Percentiles rank a stretch among this genome's conserved stretches.
Evolutionary conservation across 495 filamentous ascomycete genomes (phyloP).

Genomic region (Penicillium verhagenii): DNA sequence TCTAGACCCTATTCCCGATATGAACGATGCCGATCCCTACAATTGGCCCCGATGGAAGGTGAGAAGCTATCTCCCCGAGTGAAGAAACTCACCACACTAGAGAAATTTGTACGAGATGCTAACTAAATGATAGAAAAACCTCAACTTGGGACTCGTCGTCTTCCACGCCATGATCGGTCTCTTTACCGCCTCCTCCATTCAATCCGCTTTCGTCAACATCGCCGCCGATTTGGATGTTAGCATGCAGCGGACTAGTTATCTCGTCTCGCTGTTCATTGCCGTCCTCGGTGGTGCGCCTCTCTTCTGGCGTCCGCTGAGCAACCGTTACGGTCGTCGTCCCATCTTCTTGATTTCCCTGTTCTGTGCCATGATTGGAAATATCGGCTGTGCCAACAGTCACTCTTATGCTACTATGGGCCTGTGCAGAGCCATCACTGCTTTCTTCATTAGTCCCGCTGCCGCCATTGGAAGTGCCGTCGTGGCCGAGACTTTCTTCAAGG

Average conservation of each 20-base stretch:
- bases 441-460: slow-evolving; percentile 51
- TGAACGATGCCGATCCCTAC: slow-evolving; percentile 48
- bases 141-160: slow-evolving; percentile 52
- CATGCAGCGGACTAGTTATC: slow-evolving; percentile 49
- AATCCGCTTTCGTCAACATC: slow-evolving; percentile 51
- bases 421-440: slow-evolving; percentile 44
- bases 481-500: slow-evolving; percentile 46
- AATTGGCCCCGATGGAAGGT: slow-evolving; percentile 51
- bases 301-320: slow-evolving; percentile 54
- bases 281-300: slow-evolving; percentile 51
- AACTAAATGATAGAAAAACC: slow-evolving; percentile 42
- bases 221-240: slow-evolving; percentile 44
- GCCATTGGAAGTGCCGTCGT: slow-evolving; percentile 46
- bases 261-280: slow-evolving; percentile 52
- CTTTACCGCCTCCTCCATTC: slow-evolving; percentile 53
- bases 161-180: slow-evolving; percentile 58
- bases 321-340: slow-evolving; percentile 53
- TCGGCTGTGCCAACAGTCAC: slow-evolving; percentile 44
- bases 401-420: slow-evolving; percentile 42
- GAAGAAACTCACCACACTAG: too few relatives aligned
- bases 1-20: slow-evolving; percentile 50
- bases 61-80: neutral
- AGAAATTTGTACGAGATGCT: too few relatives aligned
- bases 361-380: slow-evolving; percentile 45
- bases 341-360: slow-evolving; percentile 50